Evolutionary conservation across 108 stramenopile species (phyloP).

Genomic region (Cyclotella distinguenda): DNA sequence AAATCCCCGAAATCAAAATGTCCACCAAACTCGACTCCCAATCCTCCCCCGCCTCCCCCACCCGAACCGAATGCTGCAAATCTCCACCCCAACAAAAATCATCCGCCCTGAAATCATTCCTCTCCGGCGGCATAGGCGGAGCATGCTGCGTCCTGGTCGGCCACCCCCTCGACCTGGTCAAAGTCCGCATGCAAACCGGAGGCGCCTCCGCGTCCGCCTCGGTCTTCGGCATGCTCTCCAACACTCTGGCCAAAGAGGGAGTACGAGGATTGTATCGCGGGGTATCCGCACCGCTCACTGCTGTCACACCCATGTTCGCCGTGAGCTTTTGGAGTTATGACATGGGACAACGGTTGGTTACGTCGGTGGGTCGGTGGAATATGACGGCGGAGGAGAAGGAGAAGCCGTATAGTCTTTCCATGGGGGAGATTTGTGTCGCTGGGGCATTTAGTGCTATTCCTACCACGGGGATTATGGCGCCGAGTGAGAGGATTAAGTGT

Average conservation of each 20-base stretch:
- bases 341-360: constrained; percentile 63
- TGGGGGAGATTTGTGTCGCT: constrained; percentile 68
- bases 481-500: constrained; percentile 90
- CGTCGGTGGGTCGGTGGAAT: constrained; percentile 24
- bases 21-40: constrained; percentile 18
- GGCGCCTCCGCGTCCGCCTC: constrained; percentile 35
- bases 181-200: constrained; percentile 72
- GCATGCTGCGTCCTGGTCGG: constrained; percentile 69
- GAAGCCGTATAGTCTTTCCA: constrained; percentile 41
- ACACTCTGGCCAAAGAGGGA: constrained; percentile 70
- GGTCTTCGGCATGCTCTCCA: constrained; percentile 64
- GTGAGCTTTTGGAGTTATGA: constrained; percentile 91
- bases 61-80: constrained; percentile 13
- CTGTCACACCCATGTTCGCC: constrained; percentile 91
- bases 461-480: constrained; percentile 78
- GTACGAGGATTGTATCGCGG: constrained; percentile 83
- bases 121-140: constrained; percentile 82
- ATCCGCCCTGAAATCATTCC: constrained; percentile 62
- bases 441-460: constrained; percentile 86
- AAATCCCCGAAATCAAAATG: constrained; percentile 20
- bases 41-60: background rate
- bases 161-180: constrained; percentile 77
- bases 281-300: constrained; percentile 81
- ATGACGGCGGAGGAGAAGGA: constrained; percentile 35
- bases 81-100: background rate